Base-by-base conservation (phyloP, 495 filamentous ascomycete genomes). In the Terfezia claveryi region DNA sequence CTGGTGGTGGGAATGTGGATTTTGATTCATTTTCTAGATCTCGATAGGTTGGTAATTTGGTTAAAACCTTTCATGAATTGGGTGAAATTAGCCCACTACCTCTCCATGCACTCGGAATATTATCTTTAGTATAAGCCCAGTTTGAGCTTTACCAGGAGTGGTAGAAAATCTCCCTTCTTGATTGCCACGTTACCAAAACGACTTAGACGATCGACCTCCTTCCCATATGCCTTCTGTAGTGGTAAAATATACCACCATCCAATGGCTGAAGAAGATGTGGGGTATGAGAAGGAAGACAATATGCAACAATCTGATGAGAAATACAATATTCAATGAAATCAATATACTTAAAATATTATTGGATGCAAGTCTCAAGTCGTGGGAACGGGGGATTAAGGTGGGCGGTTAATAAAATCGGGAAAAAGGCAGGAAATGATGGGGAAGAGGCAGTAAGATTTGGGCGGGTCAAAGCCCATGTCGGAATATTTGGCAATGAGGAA, bases 311-410 rank as follows among this genome's bases (percentile, higher is more conserved):
- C 38, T 53, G 44, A 46, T 57, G 23, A 8, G 11, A 8, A 36
- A 62, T 46, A 38, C 50, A 60, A 37, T 41, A 60, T 49, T 58
- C 38, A 14, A 60, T 54, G 58, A 60, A 55, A 20, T 58, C 52
- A 51, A 27, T 51, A 23, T 46, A n/a, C n/a, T n/a, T n/a, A n/a
- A 20, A 20, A 20, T 20, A 20, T 20, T 20, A 20, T 20, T 20
- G 20, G 20, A 20, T 20, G 20, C 20, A 20, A 20, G 2, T 20
- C 2, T 20, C 20, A 20, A 20, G 20, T 20, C 0, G 20, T 2
- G 1, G 2, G 20, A 20, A 20, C 20, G 2, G 20, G 2, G 2
- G 2, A 20, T 20, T 20, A 20, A 20, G 0, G 20, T 20, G 20
- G n/a, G 20, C 2, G 2, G 20, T 20, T 20, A 20, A 20, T 2